Percentiles rank a stretch among this genome's conserved stretches.
Conservation (phyloP, 768 basidiomycete genomes). For the Pleurotus giganteus region DNA sequence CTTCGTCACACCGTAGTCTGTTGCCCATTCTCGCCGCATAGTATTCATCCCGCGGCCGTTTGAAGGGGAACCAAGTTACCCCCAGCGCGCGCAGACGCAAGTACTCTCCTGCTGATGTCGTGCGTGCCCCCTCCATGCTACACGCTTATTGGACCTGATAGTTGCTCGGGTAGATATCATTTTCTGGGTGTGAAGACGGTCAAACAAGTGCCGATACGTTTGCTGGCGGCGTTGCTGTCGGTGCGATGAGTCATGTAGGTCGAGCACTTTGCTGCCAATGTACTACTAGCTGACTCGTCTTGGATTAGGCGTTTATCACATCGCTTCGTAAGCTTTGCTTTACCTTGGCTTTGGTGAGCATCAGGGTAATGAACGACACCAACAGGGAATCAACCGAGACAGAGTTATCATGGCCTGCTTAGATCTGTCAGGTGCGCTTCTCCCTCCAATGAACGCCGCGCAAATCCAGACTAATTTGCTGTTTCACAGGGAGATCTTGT, state of each 20-base stretch:
- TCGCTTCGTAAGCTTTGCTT: slow-evolving; percentile 37
- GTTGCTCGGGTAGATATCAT: slow-evolving; percentile 51
- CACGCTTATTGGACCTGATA: neutral
- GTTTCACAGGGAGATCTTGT: slow-evolving; percentile 46
- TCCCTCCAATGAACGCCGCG: neutral
- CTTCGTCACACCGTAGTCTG: neutral
- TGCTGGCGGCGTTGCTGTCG: slow-evolving; percentile 60
- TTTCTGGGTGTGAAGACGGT: slow-evolving; percentile 70
- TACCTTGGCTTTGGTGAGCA: neutral
- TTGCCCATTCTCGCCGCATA: slow-evolving; percentile 19
- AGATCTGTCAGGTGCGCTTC: slow-evolving; percentile 47
- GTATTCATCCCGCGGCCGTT: slow-evolving; percentile 60
- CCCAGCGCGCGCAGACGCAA: slow-evolving; percentile 34
- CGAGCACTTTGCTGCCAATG: neutral
- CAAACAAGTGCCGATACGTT: slow-evolving; percentile 76
- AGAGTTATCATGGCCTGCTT: slow-evolving; percentile 66
- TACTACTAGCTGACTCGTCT: neutral
- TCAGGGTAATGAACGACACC: neutral
- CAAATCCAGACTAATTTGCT: neutral
- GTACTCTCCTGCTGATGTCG: slow-evolving; percentile 70
- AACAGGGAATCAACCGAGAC: slow-evolving; percentile 48
- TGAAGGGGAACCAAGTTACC: slow-evolving; percentile 43
- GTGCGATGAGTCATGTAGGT: slow-evolving; percentile 79
- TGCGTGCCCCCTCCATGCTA: slow-evolving; percentile 13
- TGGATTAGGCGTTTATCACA: slow-evolving; percentile 55